phyloP scores from a whole-genome alignment of 768 basidiomycete genomes.

The Tulasnella sp. region DNA sequence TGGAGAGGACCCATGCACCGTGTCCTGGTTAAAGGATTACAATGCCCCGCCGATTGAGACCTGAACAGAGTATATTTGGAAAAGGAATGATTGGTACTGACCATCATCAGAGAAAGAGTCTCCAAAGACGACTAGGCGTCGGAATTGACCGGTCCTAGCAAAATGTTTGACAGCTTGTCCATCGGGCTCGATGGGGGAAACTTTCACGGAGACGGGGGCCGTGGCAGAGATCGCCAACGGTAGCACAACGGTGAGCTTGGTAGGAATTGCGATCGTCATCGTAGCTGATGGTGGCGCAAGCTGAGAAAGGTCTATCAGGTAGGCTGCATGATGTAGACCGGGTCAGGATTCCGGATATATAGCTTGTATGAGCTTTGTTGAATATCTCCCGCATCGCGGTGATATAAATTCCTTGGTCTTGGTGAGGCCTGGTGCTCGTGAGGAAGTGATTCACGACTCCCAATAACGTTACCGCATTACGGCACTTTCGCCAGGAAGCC shows the following conservation, averaged over 20 bases:
- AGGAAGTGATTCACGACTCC: not conserved
- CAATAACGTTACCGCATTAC: no score
- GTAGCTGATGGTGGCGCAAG: not conserved
- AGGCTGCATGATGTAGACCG: not conserved
- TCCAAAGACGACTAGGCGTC: conserved; percentile 16
- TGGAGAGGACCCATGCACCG: conserved; percentile 14
- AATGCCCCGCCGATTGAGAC: no score
- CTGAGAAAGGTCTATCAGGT: not conserved
- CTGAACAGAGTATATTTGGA: no score
- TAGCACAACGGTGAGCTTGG: not conserved
- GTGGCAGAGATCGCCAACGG: not conserved
- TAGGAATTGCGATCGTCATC: not conserved
- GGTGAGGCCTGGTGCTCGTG: not conserved
- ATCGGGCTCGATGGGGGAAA: not conserved
- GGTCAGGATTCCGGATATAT: no score
- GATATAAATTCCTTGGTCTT: no score
- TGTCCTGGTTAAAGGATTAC: no score
- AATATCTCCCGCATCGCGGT: no score
- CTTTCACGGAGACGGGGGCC: not conserved
- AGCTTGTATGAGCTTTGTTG: no score
- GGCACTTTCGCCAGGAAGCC: no score
- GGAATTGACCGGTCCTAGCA: not conserved
- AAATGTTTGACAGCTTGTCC: not conserved
- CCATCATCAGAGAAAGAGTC: conserved; percentile 19
- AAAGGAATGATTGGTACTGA: no score